Base-by-base conservation (phyloP, 352 stramenopile species). In the Pythium biforme region DNA sequence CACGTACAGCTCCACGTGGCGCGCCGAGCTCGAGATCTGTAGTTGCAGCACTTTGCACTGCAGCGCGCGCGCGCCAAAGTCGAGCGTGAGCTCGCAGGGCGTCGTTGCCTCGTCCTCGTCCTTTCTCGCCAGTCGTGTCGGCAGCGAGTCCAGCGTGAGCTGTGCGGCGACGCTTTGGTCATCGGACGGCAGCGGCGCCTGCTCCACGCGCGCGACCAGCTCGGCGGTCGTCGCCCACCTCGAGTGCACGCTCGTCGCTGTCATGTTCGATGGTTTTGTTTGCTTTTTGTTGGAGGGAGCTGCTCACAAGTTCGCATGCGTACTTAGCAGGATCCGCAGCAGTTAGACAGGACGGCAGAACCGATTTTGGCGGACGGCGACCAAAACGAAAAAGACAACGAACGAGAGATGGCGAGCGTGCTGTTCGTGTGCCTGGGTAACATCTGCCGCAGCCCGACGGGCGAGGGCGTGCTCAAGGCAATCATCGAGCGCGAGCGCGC, bases 381-480 rank as follows among this genome's bases (percentile, higher is more conserved):
- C 29, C 20, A 48, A 2, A 4, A 49, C 20, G 6, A 29, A 37
- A 23, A 8, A 33, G 23, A 43, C 33, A 1, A 59, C n/a, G n/a
- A n/a, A n/a, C n/a, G n/a, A n/a, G n/a, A 63, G 37, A 88, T 87
- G 77, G 66, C 72, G 64, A 83, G 76, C 50, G 87, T 97, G 55
- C 49, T 96, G 63, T 97, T 97, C 55, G 86, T 97, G 54, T 97
- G 89, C 62, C 73, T 97, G 39, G 89, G 89, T 43, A 97, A 97
- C 50, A 96, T 97, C 56, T 96, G 88, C 73, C 86, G 89, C 34
- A 94, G 82, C 55, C 84, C 86, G 8, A 70, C 83, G 26, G 89
- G 78, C 31, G 89, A 96, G 57, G 88, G 77, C 9, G 81, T 96
- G 40, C 87, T 97, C 65, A 90, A 91, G 59, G 74, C 74, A n/a